Conservation (phyloP, 148 eudicot species). For the Talinum fruticosum region DNA sequence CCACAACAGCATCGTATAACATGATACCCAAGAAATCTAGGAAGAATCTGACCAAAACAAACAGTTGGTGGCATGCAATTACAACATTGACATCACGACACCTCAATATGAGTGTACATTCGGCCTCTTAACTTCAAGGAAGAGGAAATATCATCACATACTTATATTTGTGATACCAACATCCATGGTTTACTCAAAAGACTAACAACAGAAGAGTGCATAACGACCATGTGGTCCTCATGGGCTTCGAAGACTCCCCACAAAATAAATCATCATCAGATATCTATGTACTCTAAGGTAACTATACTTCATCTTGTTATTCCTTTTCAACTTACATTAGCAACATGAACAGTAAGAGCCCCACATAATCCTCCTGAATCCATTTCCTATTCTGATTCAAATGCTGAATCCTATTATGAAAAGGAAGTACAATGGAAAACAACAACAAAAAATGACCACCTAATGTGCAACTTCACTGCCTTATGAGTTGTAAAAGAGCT, state of each 20-base stretch:
- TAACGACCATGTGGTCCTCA: neutral
- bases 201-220: neutral
- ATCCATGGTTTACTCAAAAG: neutral
- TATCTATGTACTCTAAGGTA: too few species aligned
- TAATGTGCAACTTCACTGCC: too few species aligned
- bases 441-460: neutral
- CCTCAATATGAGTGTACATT: neutral
- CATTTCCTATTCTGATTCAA: neutral
- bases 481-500: neutral
- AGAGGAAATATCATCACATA: neutral
- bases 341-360: too few species aligned
- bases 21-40: neutral
- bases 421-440: neutral
- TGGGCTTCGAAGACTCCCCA: neutral
- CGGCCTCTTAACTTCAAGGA: neutral
- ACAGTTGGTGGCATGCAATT: neutral
- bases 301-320: too few species aligned
- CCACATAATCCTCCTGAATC: neutral
- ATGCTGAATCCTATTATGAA: too few species aligned
- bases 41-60: neutral
- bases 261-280: too few species aligned
- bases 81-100: neutral
- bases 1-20: neutral
- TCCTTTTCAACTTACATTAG: too few species aligned
- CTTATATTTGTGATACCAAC: neutral